Conservation (phyloP, 345 rosid genomes). For the Aquilaria malaccensis region DNA sequence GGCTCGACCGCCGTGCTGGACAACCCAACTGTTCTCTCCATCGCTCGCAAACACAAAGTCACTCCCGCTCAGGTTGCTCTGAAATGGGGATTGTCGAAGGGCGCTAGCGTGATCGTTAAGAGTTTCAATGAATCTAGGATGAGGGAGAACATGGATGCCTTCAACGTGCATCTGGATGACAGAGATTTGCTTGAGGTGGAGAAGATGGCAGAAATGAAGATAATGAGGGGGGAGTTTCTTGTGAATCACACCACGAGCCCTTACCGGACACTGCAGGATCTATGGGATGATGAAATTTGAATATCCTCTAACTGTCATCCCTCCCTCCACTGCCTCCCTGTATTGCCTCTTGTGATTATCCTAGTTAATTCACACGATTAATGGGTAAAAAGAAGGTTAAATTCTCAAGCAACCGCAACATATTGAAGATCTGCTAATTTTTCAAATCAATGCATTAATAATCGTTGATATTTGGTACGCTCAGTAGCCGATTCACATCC, state of each 20-base stretch:
- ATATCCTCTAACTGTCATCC: too few species aligned
- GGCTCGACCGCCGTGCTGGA: constrained; percentile 74
- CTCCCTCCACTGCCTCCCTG: neutral
- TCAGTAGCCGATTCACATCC: too few species aligned
- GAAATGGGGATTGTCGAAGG: constrained; percentile 78
- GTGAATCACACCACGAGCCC: constrained; percentile 74
- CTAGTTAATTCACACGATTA: neutral
- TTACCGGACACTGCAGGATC: constrained; percentile 52
- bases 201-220: constrained; percentile 52
- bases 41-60: constrained; percentile 55
- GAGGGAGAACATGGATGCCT: constrained; percentile 58
- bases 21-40: constrained; percentile 48
- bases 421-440: neutral
- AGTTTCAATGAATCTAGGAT: constrained; percentile 62
- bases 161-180: constrained; percentile 42
- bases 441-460: neutral
- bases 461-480: too few species aligned
- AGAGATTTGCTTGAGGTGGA: constrained; percentile 50
- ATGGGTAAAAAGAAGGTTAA: neutral
- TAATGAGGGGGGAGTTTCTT: constrained; percentile 74
- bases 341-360: neutral
- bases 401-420: neutral
- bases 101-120: constrained; percentile 73
- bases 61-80: constrained; percentile 91
- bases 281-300: constrained; percentile 83